Percentiles rank a stretch among this genome's conserved stretches.
phyloP scores from a whole-genome alignment of 192 early-diverging fungal genomes.

The Coemansia reversa region DNA sequence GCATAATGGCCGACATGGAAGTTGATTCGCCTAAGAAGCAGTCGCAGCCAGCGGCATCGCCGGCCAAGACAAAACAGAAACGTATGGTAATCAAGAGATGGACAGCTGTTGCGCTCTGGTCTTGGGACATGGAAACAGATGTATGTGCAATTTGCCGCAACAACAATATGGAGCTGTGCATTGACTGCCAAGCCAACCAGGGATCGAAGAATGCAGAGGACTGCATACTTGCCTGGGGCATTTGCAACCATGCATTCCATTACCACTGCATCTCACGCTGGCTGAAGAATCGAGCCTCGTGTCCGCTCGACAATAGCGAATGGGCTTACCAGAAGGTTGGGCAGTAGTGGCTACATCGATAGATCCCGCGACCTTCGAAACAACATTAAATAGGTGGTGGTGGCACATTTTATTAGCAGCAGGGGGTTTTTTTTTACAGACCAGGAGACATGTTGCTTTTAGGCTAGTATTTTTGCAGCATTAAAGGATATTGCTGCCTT shows the following conservation, averaged over 20 bases:
- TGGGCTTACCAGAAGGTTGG: slow-evolving; percentile 96
- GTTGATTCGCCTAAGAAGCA: slow-evolving; percentile 17
- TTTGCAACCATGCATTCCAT: slow-evolving; percentile 98
- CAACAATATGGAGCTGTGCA: slow-evolving; percentile 99
- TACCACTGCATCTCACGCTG: slow-evolving; percentile 98
- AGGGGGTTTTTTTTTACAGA: too few species aligned
- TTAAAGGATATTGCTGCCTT: not conserved
- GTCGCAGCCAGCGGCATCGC: slow-evolving; percentile 1
- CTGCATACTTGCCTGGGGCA: slow-evolving; percentile 96
- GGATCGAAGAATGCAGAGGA: slow-evolving; percentile 87
- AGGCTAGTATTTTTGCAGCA: slow-evolving; percentile 6
- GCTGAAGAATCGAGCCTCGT: slow-evolving; percentile 95
- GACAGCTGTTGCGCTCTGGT: slow-evolving; percentile 98
- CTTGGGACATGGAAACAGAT: slow-evolving; percentile 98
- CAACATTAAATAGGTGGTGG: not conserved
- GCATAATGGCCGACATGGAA: slow-evolving; percentile 26
- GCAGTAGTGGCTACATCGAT: slow-evolving; percentile 2
- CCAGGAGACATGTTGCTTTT: too few species aligned
- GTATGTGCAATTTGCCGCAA: slow-evolving; percentile 99
- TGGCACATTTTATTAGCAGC: too few species aligned
- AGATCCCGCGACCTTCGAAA: too few species aligned
- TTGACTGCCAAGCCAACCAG: slow-evolving; percentile 98
- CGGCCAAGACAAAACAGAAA: slow-evolving; percentile 52
- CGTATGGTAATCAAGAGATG: slow-evolving; percentile 99
- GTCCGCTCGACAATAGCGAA: slow-evolving; percentile 96